Evolutionary conservation across 257 asterid species (phyloP), one percentile per base, ranked within the genome.

Genomic region (Phtheirospermum japonicum): DNA sequence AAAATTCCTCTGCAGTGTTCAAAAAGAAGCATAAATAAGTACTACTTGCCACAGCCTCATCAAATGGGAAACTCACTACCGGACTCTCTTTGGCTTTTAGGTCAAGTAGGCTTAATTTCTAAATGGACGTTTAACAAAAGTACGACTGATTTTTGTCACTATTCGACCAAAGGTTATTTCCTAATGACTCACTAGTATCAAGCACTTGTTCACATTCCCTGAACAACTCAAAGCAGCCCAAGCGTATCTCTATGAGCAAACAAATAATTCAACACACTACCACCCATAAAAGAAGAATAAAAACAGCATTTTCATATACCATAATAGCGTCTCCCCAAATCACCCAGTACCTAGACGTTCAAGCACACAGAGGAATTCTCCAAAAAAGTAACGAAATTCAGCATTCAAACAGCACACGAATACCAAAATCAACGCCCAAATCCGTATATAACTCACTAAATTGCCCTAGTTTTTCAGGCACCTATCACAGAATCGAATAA

Each of bases 381-480:
- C 26, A 32, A 30, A 4, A 3, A 12, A 51, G n/a, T n/a, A n/a
- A 54, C 1, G 14, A 28, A 54, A 39, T 49, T 55, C 50, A 34
- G 50, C n/a, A 20, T 17, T 40, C 60, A 61, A 19, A 55, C n/a
- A 40, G 45, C 58, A 63, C n/a, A 42, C 31, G 12, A 52, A 57
- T n/a, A 36, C 26, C 56, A 39, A 45, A 42, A 43, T 53, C 36
- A 23, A 17, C 11, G 54, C 10, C 28, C 12, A 9, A 18, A 39
- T 37, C 62, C 70, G 37, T 9, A 9, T 39, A 56, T 4, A 73
- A 51, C 30, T 19, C 2, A 49, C 16, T 9, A 9, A 11, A 43
- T 48, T n/a, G 42, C 68, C 63, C 62, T 52, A 64, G 26, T 31
- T 59, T 19, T 61, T 19, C 58, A 33, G 9, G 26, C 10, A 57